These are phyloP conservation scores for Penicillium palitans DNA, from an alignment of 2,329 filamentous ascomycete genomes.

Conservation along the genomic window DNA sequence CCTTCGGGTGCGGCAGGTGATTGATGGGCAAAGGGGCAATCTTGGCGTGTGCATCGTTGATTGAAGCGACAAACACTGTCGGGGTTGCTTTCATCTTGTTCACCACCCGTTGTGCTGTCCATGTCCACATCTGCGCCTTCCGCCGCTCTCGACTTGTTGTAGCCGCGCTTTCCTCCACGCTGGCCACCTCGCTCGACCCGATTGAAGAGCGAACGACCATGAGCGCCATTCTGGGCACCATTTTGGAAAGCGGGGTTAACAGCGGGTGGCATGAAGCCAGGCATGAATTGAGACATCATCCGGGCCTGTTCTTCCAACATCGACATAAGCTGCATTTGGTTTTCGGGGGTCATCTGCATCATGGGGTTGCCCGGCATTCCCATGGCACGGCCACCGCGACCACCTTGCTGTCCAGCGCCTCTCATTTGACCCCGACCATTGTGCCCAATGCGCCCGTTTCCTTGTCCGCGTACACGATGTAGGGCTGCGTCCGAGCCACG, in stretches of 20 bases:
- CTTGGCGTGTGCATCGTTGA: conserved; percentile 78
- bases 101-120: conserved; percentile 24
- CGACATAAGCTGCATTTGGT: conserved; percentile 72
- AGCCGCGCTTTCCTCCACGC: conserved; percentile 53
- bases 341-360: conserved; percentile 62
- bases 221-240: conserved; percentile 48
- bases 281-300: conserved; percentile 75
- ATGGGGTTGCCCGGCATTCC: conserved; percentile 42
- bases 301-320: conserved; percentile 84
- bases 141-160: conserved; percentile 28
- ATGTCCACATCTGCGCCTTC: conserved; percentile 40
- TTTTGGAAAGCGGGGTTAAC: conserved; percentile 57
- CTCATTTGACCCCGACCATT: conserved; percentile 70
- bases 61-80: conserved; percentile 87
- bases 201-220: conserved; percentile 69
- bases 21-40: conserved; percentile 92
- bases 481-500: conserved; percentile 72
- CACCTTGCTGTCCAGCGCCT: conserved; percentile 58
- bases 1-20: conserved; percentile 84
- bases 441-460: conserved; percentile 77
- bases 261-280: conserved; percentile 54
- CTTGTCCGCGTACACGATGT: conserved; percentile 74
- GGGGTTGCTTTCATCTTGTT: conserved; percentile 56
- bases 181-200: conserved; percentile 59
- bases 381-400: conserved; percentile 49